These are phyloP conservation scores for Xylariales sp. DNA, from an alignment of 2,329 filamentous ascomycete genomes.

Conservation along the genomic window DNA sequence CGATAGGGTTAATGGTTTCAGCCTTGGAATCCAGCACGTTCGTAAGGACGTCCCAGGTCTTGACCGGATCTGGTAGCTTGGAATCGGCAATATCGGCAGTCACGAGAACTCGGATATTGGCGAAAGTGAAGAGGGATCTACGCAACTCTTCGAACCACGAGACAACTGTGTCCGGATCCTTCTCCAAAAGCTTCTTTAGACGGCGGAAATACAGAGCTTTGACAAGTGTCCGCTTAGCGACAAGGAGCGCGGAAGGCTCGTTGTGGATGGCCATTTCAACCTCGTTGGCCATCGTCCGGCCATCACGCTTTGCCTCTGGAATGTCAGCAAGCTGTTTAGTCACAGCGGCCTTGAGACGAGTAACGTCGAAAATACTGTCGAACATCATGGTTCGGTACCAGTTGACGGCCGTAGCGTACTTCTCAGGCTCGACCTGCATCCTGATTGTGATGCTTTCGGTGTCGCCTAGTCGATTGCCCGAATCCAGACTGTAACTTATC, in stretches of 20 bases:
- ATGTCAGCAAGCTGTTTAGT: slow-evolving; percentile 87
- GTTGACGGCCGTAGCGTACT: slow-evolving; percentile 74
- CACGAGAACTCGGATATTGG: slow-evolving; percentile 82
- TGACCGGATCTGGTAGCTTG: slow-evolving; percentile 69
- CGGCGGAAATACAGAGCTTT: slow-evolving; percentile 84
- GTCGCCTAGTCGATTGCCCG: slow-evolving; percentile 66
- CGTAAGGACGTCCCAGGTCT: slow-evolving; percentile 68
- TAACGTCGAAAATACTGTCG: slow-evolving; percentile 78
- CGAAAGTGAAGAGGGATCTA: slow-evolving; percentile 69
- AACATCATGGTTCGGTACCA: slow-evolving; percentile 88
- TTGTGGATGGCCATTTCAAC: slow-evolving; percentile 76
- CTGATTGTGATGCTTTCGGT: slow-evolving; percentile 76
- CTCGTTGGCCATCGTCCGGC: slow-evolving; percentile 60
- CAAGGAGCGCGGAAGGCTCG: slow-evolving; percentile 68
- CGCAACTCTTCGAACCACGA: slow-evolving; percentile 74
- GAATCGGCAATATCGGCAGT: slow-evolving; percentile 65
- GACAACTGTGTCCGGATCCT: slow-evolving; percentile 71
- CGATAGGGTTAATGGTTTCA: slow-evolving; percentile 63
- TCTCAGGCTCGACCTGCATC: slow-evolving; percentile 82
- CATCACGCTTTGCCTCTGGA: slow-evolving; percentile 85
- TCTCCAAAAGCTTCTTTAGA: slow-evolving; percentile 73
- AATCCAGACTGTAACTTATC: slow-evolving; percentile 72
- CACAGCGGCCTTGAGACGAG: slow-evolving; percentile 58
- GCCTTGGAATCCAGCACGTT: slow-evolving; percentile 41
- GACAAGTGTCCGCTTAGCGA: slow-evolving; percentile 77